Base-by-base conservation (phyloP, 148 eudicot genomes). In the Vaccinium darrowii region DNA sequence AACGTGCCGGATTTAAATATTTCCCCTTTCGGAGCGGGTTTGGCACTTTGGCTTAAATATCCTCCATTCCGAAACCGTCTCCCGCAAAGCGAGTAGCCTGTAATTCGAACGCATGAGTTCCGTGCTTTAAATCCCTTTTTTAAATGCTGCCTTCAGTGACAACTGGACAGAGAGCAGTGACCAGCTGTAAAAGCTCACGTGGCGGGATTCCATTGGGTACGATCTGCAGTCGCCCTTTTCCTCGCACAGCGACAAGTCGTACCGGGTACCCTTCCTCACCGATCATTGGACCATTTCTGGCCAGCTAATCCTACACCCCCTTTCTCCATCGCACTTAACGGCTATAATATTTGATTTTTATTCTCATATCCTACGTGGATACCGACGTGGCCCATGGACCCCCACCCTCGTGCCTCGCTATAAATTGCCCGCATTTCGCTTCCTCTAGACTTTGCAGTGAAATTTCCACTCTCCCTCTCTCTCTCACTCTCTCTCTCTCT, bases 141-240 rank as follows among this genome's bases (percentile, higher is more conserved):
- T 79, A 67, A 84, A 82, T 65, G 76, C 79, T 21, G 53, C 14
- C 23, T 54, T n/a, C 78, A 85, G 69, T 67, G 83, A 85, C 83
- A 85, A 39, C 86, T 79, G 83, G 76, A 54, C 62, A 30, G 1
- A 21, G 10, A 7, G 5, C 65, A 67, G n/a, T 53, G 53, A 54
- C 83, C 86, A 85, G 86, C 83, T 85, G 86, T 69, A 18, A 1
- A 0, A 1, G 0, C 10, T 56, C 78, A 85, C 47, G 71, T 79
- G 86, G 18, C 47, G 2, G 2, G 0, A 7, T 52, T 4, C 33
- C 16, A 85, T 85, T 85, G 71, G 83, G 1, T 0, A 7, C 10
- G 1, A 67, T 80, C 83, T 80, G 83, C 10, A 3, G 65, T n/a
- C 18, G 23, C 10, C 83, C 71, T 69, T 85, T 85, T 16, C 1